phyloP scores from a whole-genome alignment of 2,329 filamentous ascomycete species.

The Colletotrichum sp. region DNA sequence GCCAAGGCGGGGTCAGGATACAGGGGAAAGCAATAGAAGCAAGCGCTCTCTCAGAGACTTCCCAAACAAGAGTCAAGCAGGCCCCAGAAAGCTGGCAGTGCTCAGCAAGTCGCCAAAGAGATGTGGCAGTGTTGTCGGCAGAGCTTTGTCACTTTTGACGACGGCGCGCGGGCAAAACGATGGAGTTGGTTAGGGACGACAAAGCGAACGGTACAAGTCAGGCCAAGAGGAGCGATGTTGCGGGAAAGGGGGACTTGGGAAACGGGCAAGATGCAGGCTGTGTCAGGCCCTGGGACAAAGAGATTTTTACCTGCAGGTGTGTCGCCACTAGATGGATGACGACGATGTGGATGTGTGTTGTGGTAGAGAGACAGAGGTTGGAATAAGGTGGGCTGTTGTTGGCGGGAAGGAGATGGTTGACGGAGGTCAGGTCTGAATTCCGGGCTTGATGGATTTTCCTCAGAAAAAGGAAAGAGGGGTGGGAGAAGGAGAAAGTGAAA shows the following conservation, averaged over 20 bases:
- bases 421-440: constrained; percentile 4
- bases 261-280: neutral
- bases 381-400: constrained; percentile 18
- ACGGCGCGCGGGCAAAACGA: neutral
- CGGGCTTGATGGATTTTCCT: constrained; percentile 7
- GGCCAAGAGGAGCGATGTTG: neutral
- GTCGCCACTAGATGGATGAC: neutral
- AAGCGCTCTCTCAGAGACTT: constrained; percentile 6
- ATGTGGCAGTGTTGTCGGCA: constrained; percentile 13
- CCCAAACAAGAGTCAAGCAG: neutral
- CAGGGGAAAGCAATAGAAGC: neutral
- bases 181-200: neutral
- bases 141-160: constrained; percentile 10
- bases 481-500: constrained; percentile 6
- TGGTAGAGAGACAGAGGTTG: neutral
- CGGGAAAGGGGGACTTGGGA: neutral
- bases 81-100: neutral
- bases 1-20: constrained; percentile 9
- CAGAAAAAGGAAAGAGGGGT: constrained; percentile 17
- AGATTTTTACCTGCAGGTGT: neutral
- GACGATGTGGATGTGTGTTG: neutral
- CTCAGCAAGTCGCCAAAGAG: neutral
- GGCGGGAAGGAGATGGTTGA: constrained; percentile 1
- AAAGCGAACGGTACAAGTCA: constrained; percentile 4
- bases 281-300: neutral